These are phyloP conservation scores for Casaregolazyma suthepensis DNA, from an alignment of 1,139 yeast species.

Conservation along the genomic window DNA sequence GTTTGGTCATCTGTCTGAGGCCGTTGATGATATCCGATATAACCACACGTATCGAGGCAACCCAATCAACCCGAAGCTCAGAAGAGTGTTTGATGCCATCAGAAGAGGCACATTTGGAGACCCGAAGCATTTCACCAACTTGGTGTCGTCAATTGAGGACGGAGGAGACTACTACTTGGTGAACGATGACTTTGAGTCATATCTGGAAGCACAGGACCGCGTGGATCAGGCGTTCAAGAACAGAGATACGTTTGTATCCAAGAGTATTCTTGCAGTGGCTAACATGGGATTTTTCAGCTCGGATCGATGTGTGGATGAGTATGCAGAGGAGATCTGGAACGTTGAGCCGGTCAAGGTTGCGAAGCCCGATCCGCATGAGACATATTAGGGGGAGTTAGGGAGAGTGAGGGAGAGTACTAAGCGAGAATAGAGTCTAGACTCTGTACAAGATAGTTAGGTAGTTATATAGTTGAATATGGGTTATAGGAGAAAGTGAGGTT, in stretches of 20 bases:
- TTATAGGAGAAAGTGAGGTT: too few relatives aligned
- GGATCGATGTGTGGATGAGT: conserved; percentile 87
- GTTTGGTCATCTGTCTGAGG: conserved; percentile 85
- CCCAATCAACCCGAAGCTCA: conserved; percentile 46
- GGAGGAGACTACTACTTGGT: conserved; percentile 82
- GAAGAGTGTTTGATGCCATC: conserved; percentile 59
- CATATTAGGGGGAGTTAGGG: neutral
- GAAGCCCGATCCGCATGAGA: conserved; percentile 3
- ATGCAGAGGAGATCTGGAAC: conserved; percentile 91
- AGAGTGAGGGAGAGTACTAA: neutral
- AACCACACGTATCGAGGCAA: conserved; percentile 56
- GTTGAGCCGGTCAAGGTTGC: conserved; percentile 52
- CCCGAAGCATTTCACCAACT: conserved; percentile 57
- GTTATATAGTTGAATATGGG: neutral
- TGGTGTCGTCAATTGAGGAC: conserved; percentile 58
- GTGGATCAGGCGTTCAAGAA: conserved; percentile 68
- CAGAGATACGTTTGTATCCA: conserved; percentile 68
- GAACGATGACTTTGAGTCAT: conserved; percentile 81
- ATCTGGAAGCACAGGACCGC: conserved; percentile 69
- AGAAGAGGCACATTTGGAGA: conserved; percentile 69
- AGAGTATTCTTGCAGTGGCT: conserved; percentile 74
- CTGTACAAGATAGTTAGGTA: neutral
- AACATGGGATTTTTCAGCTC: conserved; percentile 91
- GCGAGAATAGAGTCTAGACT: neutral
- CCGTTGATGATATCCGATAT: conserved; percentile 79